A percentile compares a stretch with the other conserved stretches of the same genome.
phyloP scores from a whole-genome alignment of 75 land plant genomes.

The Sequoiadendron giganteum region DNA sequence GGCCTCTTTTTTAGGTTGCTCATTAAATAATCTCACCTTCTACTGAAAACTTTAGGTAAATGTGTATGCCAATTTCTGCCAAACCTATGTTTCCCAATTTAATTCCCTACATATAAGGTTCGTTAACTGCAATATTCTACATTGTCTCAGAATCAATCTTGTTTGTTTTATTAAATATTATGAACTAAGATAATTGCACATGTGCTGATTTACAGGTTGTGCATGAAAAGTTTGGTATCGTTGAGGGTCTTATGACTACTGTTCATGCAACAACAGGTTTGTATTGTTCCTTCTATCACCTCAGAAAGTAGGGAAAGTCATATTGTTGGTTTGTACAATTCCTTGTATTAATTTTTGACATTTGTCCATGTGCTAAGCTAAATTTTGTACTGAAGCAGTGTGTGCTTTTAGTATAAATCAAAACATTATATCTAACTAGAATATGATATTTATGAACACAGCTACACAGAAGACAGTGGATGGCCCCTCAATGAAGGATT shows the following conservation, averaged over 20 bases:
- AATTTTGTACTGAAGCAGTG: neutral
- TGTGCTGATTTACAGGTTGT: conserved; percentile 25
- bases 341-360: neutral
- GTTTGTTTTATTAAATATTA: neutral
- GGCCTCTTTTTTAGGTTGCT: neutral
- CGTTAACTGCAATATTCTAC: neutral
- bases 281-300: neutral
- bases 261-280: conserved; percentile 51
- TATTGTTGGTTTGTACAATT: neutral
- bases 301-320: neutral
- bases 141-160: neutral
- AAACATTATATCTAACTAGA: neutral
- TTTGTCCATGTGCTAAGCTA: neutral
- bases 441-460: conserved; percentile 3
- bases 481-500: conserved; percentile 31
- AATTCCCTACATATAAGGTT: neutral
- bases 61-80: neutral
- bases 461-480: conserved; percentile 32
- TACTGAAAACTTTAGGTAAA: neutral
- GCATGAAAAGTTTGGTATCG: conserved; percentile 46
- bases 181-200: neutral
- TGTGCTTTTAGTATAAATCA: neutral
- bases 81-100: neutral
- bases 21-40: neutral
- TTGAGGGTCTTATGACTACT: conserved; percentile 55